phyloP scores from a whole-genome alignment of 202 grass and related monocot species.

The Eragrostis tef region DNA sequence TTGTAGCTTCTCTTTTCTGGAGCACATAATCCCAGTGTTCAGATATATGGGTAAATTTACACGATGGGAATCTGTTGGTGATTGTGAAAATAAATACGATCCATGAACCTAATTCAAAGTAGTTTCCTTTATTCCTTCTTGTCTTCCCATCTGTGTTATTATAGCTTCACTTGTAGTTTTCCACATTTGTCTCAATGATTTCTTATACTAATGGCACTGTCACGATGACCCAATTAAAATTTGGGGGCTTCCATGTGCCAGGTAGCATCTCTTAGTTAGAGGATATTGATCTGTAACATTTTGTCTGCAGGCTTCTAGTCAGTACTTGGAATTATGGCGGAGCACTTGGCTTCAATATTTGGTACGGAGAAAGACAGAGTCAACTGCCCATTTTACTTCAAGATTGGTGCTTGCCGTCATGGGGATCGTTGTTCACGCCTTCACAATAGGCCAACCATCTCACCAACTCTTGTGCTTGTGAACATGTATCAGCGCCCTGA shows the following conservation, averaged over 20 bases:
- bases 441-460: constrained; percentile 64
- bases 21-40: constrained; percentile 27
- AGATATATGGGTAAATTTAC: constrained; percentile 52
- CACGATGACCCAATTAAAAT: constrained; percentile 18
- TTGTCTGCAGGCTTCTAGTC: constrained; percentile 47
- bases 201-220: constrained; percentile 3
- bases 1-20: constrained; percentile 37
- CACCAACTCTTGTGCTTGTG: constrained; percentile 56
- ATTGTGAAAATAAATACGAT: constrained; percentile 39
- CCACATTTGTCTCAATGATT: constrained; percentile 7
- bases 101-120: constrained; percentile 21
- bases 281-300: constrained; percentile 37
- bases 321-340: constrained; percentile 49
- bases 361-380: constrained; percentile 67
- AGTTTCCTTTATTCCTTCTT: constrained; percentile 6
- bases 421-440: constrained; percentile 59
- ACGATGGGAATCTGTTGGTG: constrained; percentile 43
- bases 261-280: background rate
- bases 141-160: background rate
- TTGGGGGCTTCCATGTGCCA: constrained; percentile 4
- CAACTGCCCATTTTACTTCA: constrained; percentile 72
- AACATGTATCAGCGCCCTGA: constrained; percentile 69
- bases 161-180: constrained; percentile 16
- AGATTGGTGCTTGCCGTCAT: constrained; percentile 68
- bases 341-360: constrained; percentile 68